Percentiles rank a stretch among this genome's conserved stretches.
Conservation (phyloP, 2,329 filamentous ascomycete genomes). For the Fusarium metavorans region DNA sequence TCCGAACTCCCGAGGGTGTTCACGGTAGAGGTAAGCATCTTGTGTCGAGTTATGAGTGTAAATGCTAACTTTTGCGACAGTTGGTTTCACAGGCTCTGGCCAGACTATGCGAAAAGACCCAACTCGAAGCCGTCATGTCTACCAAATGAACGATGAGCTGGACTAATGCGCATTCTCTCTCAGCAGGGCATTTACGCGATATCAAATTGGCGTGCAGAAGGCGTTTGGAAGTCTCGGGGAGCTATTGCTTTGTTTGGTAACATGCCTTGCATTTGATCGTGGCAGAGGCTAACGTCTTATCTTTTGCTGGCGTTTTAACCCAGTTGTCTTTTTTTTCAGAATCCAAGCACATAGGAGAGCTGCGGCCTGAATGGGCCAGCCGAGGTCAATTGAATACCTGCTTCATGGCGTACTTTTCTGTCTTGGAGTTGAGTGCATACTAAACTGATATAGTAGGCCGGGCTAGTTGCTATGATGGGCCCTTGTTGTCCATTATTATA, state of each 20-base stretch:
- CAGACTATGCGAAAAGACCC: conserved; percentile 96
- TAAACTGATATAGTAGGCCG: conserved; percentile 36
- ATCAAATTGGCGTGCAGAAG: conserved; percentile 34
- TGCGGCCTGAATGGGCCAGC: conserved; percentile 14
- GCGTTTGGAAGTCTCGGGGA: conserved; percentile 43
- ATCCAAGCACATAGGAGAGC: conserved; percentile 40
- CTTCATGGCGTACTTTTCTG: conserved; percentile 16
- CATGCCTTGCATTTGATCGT: conserved; percentile 48
- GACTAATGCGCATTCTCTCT: conserved; percentile 63
- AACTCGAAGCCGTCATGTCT: conserved; percentile 84
- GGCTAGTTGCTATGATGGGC: not conserved
- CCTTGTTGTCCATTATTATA: conserved; percentile 4
- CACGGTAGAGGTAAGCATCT: conserved; percentile 80
- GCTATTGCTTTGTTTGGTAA: conserved; percentile 52
- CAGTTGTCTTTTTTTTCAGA: conserved; percentile 33
- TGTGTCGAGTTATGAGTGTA: not conserved
- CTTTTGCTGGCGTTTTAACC: conserved; percentile 40
- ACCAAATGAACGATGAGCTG: conserved; percentile 80
- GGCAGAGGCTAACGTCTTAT: conserved; percentile 58
- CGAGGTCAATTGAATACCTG: conserved; percentile 39
- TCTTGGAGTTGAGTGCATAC: conserved; percentile 24
- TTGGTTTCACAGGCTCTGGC: conserved; percentile 95
- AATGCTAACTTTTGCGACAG: conserved; percentile 60
- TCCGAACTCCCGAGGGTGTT: conserved; percentile 88
- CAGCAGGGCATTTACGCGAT: conserved; percentile 40